phyloP scores from a whole-genome alignment of 441 rosid species.

The Pelargonium exstipulatum region DNA sequence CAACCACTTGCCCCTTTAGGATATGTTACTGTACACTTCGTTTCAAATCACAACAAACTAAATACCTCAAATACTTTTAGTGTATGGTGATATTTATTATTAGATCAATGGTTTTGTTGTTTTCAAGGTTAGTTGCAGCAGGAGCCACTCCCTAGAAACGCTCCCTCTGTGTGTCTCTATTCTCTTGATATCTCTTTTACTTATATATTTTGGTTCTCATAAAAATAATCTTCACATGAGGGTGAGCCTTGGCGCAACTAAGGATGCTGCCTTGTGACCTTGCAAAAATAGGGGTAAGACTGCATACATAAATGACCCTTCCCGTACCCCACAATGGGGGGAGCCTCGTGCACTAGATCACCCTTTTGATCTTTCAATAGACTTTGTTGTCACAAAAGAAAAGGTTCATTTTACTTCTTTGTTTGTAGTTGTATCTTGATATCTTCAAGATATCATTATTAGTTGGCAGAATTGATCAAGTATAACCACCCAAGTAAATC shows the following conservation, averaged over 20 bases:
- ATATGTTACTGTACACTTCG: not conserved
- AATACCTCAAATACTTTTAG: not conserved
- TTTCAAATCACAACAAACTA: not conserved
- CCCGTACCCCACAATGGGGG: not conserved
- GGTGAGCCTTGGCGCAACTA: too few species aligned
- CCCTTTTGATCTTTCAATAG: not conserved
- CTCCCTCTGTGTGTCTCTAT: not conserved
- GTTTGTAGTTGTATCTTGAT: not conserved
- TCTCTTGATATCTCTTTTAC: not conserved
- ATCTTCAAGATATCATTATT: not conserved
- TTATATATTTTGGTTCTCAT: too few species aligned
- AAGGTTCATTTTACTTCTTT: not conserved
- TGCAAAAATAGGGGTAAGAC: too few species aligned
- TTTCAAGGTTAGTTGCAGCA: not conserved
- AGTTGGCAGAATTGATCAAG: not conserved
- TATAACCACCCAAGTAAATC: not conserved
- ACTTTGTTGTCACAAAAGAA: not conserved
- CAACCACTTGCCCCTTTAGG: not conserved
- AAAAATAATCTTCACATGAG: too few species aligned
- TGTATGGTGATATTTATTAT: not conserved
- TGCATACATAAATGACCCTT: not conserved
- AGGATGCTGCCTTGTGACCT: too few species aligned
- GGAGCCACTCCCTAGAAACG: not conserved
- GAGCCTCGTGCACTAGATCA: not conserved
- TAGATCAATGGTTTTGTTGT: not conserved